Evolutionary conservation across 768 basidiomycete genomes (phyloP).

Genomic region (Tricholoma bakamatsutake): DNA sequence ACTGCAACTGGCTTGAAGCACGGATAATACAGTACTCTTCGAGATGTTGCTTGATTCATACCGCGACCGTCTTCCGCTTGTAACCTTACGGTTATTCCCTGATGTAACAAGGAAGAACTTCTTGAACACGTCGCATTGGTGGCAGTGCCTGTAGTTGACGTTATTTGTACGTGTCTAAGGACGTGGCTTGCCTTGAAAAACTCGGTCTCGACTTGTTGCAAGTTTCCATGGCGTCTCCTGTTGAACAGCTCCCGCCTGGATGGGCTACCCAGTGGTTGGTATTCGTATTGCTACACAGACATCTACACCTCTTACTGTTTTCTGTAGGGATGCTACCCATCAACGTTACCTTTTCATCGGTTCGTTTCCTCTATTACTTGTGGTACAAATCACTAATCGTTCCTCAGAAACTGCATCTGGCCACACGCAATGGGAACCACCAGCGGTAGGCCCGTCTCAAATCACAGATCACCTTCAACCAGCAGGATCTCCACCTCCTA

Average conservation of each 20-base stretch:
- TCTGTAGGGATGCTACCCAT: slow-evolving; percentile 68
- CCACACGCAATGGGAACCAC: slow-evolving; percentile 87
- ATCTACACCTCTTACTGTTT: slow-evolving; percentile 1
- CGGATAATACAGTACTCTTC: too few species aligned
- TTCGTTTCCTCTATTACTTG: slow-evolving; percentile 31
- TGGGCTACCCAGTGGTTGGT: slow-evolving; percentile 91
- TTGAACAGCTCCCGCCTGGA: slow-evolving; percentile 78
- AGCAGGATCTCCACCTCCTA: slow-evolving; percentile 39
- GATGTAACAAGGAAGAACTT: too few species aligned
- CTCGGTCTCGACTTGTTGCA: too few species aligned
- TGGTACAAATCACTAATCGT: slow-evolving; percentile 1
- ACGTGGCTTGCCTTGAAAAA: too few species aligned
- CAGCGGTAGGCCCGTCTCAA: slow-evolving; percentile 33
- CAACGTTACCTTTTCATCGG: slow-evolving; percentile 88
- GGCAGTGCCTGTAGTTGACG: too few species aligned
- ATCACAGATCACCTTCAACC: slow-evolving; percentile 31
- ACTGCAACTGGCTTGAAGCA: too few species aligned
- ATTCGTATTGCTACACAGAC: neutral
- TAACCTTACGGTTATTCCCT: too few species aligned
- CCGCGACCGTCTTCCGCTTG: too few species aligned
- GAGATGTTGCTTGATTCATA: too few species aligned
- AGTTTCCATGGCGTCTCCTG: slow-evolving; percentile 45
- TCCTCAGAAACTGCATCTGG: slow-evolving; percentile 73
- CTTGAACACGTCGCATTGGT: too few species aligned
- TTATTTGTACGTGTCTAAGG: too few species aligned